Evolutionary conservation across 768 basidiomycete species (phyloP), one percentile per base, ranked within the genome.

Genomic region (Omphalotus guepiniiformis): DNA sequence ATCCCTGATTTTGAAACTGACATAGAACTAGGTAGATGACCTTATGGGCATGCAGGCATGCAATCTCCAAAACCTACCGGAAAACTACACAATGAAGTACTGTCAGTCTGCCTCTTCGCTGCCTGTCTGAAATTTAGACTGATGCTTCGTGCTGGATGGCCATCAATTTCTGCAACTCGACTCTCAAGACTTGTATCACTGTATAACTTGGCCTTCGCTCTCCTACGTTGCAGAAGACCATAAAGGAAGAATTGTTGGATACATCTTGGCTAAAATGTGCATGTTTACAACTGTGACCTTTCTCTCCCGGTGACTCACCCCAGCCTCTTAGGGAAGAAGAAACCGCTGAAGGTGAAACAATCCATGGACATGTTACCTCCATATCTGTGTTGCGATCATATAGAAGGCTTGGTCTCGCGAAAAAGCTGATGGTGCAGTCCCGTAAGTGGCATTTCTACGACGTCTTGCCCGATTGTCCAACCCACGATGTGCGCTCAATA

Each of bases 181-280:
- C n/a, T 19, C 18, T 4, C 1, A 8, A 80, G 91, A 93, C 64
- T 75, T 95, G 39, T 97, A 93, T 65, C 93, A 96, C 60, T 80
- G 83, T 7, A 74, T 95, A 69, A 90, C 91, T n/a, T 97, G 94
- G 94, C 94, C 94, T 2, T 82, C 88, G 28, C 75, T 97, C 18
- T 95, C 93, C 9, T 96, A 88, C 54, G 93, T 97, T 2, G 94
- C 94, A 1, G 91, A 93, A 63, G 93, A 95, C 57, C 80, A 84
- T 55, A 83, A 89, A 56, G 93, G 93, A 8, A 79, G 89, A 49
- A 85, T 97, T 46, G 93, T 96, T 12, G 94, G 94, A 28, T 97
- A 97, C 65, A 94, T 96, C 49, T 71, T 97, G 39, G 93, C 90
- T 16, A 96, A 96, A 68, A 96, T 97, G 94, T 95, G 56, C 48